Base-by-base conservation (phyloP, 768 basidiomycete genomes). In the Cyathus striatus region DNA sequence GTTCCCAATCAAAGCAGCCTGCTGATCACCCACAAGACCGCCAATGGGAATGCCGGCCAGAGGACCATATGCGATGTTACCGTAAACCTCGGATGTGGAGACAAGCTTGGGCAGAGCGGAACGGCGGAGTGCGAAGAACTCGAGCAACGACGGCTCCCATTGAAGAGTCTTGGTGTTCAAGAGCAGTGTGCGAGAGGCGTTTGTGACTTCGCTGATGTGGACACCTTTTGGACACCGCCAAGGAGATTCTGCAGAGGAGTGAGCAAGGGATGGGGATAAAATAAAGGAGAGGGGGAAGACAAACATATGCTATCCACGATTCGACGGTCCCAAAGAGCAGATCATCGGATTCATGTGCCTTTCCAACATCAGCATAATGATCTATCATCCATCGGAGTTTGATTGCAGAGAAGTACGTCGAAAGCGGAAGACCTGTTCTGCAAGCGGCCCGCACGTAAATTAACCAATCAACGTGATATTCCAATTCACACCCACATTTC, bases 301-400 rank as follows among this genome's bases (percentile, higher is more conserved):
- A 41, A 57, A 93, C 91, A 62, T 92, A 97, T 53, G 83, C 78
- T 36, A 99, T 76, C 95, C 95, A 99, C 23, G 90, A 92, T 63
- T 99, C 96, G 41, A 99, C 85, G 2, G 96, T 99, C 18, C 96
- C 96, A 56, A 97, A 93, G 17, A 84, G 67, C 10, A 98, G 75
- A 46, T 89, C 77, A 61, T 91, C 90, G 26, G 76, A 65, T 27
- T 86, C 80, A 56, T 93, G 84, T 0, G 96, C 94, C 33, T 76
- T 71, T 24, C 72, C 63, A 42, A 98, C 91, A 23, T 81, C 78
- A 3, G 75, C 72, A 56, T 85, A 65, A 58, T 97, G 81, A 60
- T 95, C 88, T 48, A 95, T 80, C 87, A 99, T 91, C 95, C 95
- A 99, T 35, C 88, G 80, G 49, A 96, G 73, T 66, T 97, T 98